Base-by-base conservation (phyloP, 441 rosid genomes). In the Populus hybrid region DNA sequence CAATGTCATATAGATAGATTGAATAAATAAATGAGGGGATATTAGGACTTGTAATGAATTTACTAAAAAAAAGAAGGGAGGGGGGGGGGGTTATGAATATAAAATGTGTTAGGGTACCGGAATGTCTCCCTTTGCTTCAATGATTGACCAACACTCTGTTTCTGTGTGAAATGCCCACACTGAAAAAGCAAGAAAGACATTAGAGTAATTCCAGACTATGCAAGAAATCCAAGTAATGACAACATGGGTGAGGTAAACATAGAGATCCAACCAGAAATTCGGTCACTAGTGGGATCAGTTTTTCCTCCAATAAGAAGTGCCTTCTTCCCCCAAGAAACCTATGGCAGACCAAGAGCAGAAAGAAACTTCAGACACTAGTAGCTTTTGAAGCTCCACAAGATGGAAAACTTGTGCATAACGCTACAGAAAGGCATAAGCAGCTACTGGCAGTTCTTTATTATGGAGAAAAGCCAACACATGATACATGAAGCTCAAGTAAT, bases 301-400 rank as follows among this genome's bases (percentile, higher is more conserved):
- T 88, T 94, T 23, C 98, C 99, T 80, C 99, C 99, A 80, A 96
- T 87, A 61, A 96, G 83, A 64, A 96, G 90, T 69, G 85, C 93
- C 76, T 91, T 94, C 81, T 93, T 94, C 71, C 98, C 98, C 98
- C 98, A 96, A 76, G 98, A 92, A 81, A 96, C 93, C 99, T 96
- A 64, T 59, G 70, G 61, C 76, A 61, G 28, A 67, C 56, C 74
- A 77, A 70, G 9, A 69, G 76, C 28, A 50, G 74, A 70, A 71
- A 73, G 50, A 42, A 68, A 35, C 45, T 38, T 82, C 56, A 80
- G 40, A 6, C 4, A 71, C 50, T 11, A 28, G 63, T 20, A 56
- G 63, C 3, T 56, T 56, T 56, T 16, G 1, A 56, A 56, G 63
- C 23, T 56, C 61, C 63, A 56, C 23, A 56, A 56, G 63, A 18